Base-by-base conservation (phyloP, 306 rosid genomes). In the Potentilla sterilis region DNA sequence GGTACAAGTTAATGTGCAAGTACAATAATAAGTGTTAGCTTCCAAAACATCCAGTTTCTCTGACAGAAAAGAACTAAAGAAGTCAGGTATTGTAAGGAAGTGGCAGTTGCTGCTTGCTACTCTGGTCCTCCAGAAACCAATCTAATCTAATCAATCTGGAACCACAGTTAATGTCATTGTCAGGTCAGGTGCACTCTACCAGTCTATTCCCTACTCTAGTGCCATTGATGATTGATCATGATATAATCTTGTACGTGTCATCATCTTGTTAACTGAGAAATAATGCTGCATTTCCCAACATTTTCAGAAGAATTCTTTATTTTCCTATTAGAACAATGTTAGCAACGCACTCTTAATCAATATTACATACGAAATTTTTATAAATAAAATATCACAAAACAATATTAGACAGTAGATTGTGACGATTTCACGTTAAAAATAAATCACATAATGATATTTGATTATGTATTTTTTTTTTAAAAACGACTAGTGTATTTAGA, bases 11-110 rank as follows among this genome's bases (percentile, higher is more conserved):
- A 61, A 32, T 61, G 67, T 61, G 67, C 67, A 14, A 32, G 67
- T 61, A 61, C n/a, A 24, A 28, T 10, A 64, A 35, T 16, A 64
- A 64, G 44, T 64, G 69, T 37, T 18, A 16, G 69, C 18, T 64
- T 64, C 46, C 69, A 35, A 64, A 38, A 63, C 69, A 64, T 64
- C 14, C 69, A 7, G 24, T 64, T 35, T 64, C 28, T 63, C 41
- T 37, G 69, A 37, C 69, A 64, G 69, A 64, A 35, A 18, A 4
- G 46, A 8, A 16, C 24, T 16, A 35, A 18, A 9, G 69, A 18
- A 18, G 46, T 37, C 69, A 64, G 21, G 67, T 32, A 32, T 0
- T 32, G 42, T 13, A 35, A 11, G 67, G 15, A 15, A 34, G 9
- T 64, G 69, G 22, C 69, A 16, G 69, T 63, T 64, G 69, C 24